Conservation (phyloP, 163 green algal species). For the Coccomyxa subellipsoidea region DNA sequence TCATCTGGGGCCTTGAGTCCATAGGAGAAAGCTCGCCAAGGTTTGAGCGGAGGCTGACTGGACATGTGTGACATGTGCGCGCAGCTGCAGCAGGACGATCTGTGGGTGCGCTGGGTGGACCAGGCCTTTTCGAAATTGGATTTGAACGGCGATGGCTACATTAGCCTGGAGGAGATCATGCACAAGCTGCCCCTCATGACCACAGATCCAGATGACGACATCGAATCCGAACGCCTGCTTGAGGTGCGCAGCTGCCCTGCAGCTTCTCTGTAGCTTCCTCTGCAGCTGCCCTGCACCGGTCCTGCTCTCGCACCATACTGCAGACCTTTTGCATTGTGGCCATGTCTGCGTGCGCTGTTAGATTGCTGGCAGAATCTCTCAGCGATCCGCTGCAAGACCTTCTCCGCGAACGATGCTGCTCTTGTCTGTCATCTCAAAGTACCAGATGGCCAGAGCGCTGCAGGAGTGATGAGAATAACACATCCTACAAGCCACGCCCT, state of each 20-base stretch:
- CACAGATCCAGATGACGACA: not conserved
- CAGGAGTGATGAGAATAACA: too few relatives aligned
- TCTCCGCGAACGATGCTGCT: too few relatives aligned
- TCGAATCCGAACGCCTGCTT: constrained; percentile 35
- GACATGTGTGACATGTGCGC: not conserved
- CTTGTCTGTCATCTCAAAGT: not conserved
- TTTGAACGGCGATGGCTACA: constrained; percentile 68
- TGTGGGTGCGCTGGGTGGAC: constrained; percentile 42
- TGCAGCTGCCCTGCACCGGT: not conserved
- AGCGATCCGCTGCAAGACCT: too few relatives aligned
- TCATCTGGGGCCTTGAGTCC: not conserved
- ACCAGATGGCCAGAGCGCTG: not conserved
- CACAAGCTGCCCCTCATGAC: constrained; percentile 26
- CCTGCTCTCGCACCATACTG: not conserved
- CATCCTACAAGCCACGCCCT: too few relatives aligned
- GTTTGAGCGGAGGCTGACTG: not conserved
- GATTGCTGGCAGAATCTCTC: not conserved
- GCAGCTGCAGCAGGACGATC: constrained; percentile 42
- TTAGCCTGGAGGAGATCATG: constrained; percentile 73
- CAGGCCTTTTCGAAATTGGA: constrained; percentile 60
- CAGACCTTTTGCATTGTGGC: not conserved
- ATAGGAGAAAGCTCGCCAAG: too few relatives aligned
- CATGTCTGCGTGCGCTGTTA: not conserved
- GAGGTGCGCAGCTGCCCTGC: constrained; percentile 15
- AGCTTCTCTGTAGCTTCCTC: not conserved